These are phyloP conservation scores for Termitomyces sp. DNA, from an alignment of 768 basidiomycete genomes.

Conservation along the genomic window DNA sequence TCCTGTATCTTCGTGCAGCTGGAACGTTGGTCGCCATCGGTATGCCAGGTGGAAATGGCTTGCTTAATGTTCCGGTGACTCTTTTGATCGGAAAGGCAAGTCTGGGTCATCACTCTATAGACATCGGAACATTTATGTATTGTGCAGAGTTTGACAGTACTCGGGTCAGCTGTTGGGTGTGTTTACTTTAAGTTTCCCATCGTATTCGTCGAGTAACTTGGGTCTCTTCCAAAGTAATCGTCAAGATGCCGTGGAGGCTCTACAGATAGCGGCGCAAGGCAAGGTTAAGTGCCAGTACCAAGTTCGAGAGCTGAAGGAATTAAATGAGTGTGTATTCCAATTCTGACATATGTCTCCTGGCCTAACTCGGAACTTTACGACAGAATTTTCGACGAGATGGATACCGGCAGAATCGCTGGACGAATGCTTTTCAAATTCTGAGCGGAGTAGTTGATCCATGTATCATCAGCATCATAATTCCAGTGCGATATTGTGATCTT, in stretches of 20 bases:
- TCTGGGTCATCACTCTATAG: background rate
- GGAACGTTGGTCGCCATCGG: constrained; percentile 77
- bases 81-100: constrained; percentile 33
- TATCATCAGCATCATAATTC: background rate
- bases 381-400: constrained; percentile 27
- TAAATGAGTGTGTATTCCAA: constrained; percentile 42
- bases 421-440: constrained; percentile 25
- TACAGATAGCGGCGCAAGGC: constrained; percentile 66
- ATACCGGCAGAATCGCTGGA: constrained; percentile 29
- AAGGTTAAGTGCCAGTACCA: constrained; percentile 60
- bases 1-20: constrained; percentile 65
- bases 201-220: background rate
- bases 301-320: constrained; percentile 42
- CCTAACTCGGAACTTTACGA: background rate
- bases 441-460: background rate
- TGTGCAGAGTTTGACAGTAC: constrained; percentile 37
- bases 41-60: constrained; percentile 44
- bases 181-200: constrained; percentile 3
- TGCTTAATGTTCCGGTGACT: constrained; percentile 50
- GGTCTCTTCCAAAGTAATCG: constrained; percentile 46
- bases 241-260: constrained; percentile 77
- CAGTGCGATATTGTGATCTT: background rate
- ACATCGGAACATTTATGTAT: background rate
- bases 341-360: background rate
- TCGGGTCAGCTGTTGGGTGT: constrained; percentile 39